Conservation (phyloP, 2,329 filamentous ascomycete genomes). For the Aspergillus viridinutans region DNA sequence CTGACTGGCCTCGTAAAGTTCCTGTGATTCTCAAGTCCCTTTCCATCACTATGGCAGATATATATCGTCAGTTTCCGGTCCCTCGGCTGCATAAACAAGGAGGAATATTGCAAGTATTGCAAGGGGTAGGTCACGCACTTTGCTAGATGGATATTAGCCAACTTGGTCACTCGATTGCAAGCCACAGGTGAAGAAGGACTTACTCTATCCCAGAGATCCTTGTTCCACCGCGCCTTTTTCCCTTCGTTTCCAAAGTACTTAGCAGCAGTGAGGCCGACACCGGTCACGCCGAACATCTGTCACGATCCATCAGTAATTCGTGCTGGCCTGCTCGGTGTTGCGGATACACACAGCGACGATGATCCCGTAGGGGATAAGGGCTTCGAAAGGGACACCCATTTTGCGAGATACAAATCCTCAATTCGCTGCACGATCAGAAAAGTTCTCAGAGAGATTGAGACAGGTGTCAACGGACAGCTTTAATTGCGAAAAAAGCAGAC, state of each 20-base stretch:
- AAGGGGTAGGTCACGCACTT: conserved; percentile 44
- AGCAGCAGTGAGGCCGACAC: conserved; percentile 54
- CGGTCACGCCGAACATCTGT: conserved; percentile 60
- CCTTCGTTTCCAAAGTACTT: conserved; percentile 60
- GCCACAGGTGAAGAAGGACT: conserved; percentile 25
- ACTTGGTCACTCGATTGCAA: conserved; percentile 11
- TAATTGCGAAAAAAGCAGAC: not conserved
- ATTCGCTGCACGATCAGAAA: not conserved
- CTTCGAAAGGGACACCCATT: conserved; percentile 66
- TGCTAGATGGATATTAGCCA: conserved; percentile 47
- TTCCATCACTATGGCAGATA: conserved; percentile 57
- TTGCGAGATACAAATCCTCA: conserved; percentile 11
- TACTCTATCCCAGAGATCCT: conserved; percentile 63
- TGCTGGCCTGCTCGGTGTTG: conserved; percentile 8
- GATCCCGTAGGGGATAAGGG: conserved; percentile 61
- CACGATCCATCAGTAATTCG: conserved; percentile 11
- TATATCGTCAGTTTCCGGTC: conserved; percentile 9
- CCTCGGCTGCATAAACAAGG: not conserved
- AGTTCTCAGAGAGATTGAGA: not conserved
- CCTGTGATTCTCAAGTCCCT: conserved; percentile 61
- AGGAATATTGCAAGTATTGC: conserved; percentile 4
- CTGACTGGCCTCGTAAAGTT: conserved; percentile 57
- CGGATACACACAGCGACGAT: conserved; percentile 54
- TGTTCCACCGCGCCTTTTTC: conserved; percentile 56
- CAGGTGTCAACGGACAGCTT: not conserved